Evolutionary conservation across 2,329 filamentous ascomycete species (phyloP), one percentile per base, ranked within the genome.

Genomic region (Pleoardoris graminearum): DNA sequence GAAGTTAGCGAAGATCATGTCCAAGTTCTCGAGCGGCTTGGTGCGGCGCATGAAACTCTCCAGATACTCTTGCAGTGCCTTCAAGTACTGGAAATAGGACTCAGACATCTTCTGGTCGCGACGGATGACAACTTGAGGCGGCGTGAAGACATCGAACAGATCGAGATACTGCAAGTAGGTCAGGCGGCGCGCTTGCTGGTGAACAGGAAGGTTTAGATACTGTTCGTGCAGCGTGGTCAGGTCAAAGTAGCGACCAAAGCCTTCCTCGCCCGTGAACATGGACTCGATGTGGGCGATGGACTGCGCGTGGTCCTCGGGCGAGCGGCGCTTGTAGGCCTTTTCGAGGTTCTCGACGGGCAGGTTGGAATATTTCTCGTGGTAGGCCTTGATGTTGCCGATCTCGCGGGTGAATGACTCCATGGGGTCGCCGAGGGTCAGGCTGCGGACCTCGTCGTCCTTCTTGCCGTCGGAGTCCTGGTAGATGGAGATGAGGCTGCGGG

Each of bases 271-370:
- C 0, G 91, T 96, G 74, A 99, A 99, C 79, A 97, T 88, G 52
- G 85, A 85, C 68, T 97, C 93, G 42, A 97, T 87, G 47, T 92
- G 85, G 37, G 84, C 85, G 50, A 83, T 74, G 1, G 81, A 77
- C 41, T 88, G 84, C 4, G 65, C 67, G 44, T 85, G 83, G 59
- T 88, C 86, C 37, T 85, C 85, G 11, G 81, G 82, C 36, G 81
- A 78, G 52, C 82, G 84, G 68, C 85, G 82, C 72, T 91, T 91
- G 79, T 99, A 99, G 30, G 92, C 89, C 62, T 88, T 85, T 76
- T 99, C 95, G 12, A 96, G 85, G 65, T 97, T 97, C 74, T 99
- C 94, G 42, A 96, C 90, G 25, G 90, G 91, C 71, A 97, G 91
- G 75, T 96, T 95, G 1, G 93, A 93, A 68, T 99, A 97, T 63